Base-by-base conservation (phyloP, 768 basidiomycete species). In the Amanita jacksonii region DNA sequence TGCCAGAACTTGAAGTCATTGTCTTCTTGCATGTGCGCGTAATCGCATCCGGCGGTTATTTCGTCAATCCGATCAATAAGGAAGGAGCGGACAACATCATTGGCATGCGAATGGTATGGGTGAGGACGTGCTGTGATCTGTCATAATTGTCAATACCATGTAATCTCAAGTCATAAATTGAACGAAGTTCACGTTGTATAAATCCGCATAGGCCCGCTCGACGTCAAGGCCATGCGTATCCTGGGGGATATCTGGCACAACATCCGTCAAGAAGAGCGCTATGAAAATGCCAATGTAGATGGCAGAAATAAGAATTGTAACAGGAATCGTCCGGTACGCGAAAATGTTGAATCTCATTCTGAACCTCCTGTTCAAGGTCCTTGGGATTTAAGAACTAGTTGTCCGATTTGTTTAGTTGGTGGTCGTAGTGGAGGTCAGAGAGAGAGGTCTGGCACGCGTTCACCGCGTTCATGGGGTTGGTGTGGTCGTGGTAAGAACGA, bases 61-160 rank as follows among this genome's bases (percentile, higher is more conserved):
- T 64, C 58, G 30, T 59, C 51, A 10, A 89, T 55, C 2, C 81
- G 74, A 3, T 64, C 55, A 20, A 84, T 62, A 24, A 91, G 60
- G 55, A 79, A 80, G 0, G 60, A 55, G 39, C 74, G 77, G 19
- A 87, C 81, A 20, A 68, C 52, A 51, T 85, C 81, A 54, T 90
- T 91, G 13, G 77, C 73, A 61, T 79, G 83, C 1, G 85, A 85
- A 53, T 83, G 79, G 62, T 78, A 86, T 0, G 87, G 78, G 58
- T 85, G 87, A 0, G 87, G 88, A 20, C 70, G 70, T 5, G 70
- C 63, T 4, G 87, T 70, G 48, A 90, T 78, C 80, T 67, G 44
- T 12, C 16, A 10, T 18, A 6, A 12, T 22, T 32, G 16, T 2
- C 38, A 37, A 30, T 8, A 74, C 47, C 38, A 15, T 24, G 22